Evolutionary conservation across 768 basidiomycete genomes (phyloP), one percentile per base, ranked within the genome.

Genomic region (Russula foetens): DNA sequence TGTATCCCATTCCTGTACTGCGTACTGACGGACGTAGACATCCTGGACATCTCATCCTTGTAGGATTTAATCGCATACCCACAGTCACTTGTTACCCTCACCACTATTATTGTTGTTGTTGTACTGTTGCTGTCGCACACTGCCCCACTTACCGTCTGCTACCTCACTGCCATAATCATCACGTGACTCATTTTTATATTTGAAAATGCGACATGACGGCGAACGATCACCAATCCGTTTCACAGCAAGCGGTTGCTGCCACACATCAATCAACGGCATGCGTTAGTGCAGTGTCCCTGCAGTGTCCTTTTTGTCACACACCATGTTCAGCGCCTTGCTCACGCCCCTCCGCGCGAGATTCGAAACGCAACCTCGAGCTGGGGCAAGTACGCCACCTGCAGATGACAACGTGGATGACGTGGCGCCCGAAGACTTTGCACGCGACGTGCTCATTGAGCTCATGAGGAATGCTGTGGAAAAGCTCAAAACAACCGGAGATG

Each of bases 391-490:
- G 19, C 52, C 33, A 24, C 66, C 51, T 21, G 48, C 46, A 19
- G 44, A 15, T 41, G 53, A 52, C 19, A 64, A 78, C 29, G 77
- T 69, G 24, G 73, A 72, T 61, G 69, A 77, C 39, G 69, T 77
- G 49, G 72, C 75, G 15, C 84, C 86, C 14, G 86, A 88, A 68
- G 84, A 88, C 68, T 87, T 88, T 69, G 86, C 85, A 11, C 73
- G 85, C 61, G 87, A 88, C 69, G 87, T 86, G 23, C 75, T 88
- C 43, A 75, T 88, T 26, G 82, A 86, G 69, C 72, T 87, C 31
- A 86, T 92, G 82, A 76, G 84, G 33, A 83, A 81, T 59, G 74
- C 83, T 0, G 79, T 92, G 23, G 89, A 89, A 65, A 81, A 80
- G 56, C 72, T 93, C 56, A 92, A 90, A 73, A 67, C 74, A 17